A percentile compares a stretch with the other conserved stretches of the same genome.
phyloP scores from a whole-genome alignment of 129 eudicot species.

The Erigeron canadensis region DNA sequence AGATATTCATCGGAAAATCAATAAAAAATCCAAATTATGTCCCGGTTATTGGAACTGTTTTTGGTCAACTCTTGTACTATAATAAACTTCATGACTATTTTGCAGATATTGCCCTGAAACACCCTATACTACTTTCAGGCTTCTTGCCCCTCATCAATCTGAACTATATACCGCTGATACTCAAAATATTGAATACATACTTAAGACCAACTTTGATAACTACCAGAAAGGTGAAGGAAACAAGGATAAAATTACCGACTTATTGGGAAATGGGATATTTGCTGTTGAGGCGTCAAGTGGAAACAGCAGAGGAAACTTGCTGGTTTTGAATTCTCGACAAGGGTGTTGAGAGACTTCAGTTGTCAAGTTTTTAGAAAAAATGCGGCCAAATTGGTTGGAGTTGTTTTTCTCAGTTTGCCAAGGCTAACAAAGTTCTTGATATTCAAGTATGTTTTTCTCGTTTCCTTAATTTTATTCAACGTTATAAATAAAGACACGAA shows the following conservation, averaged over 20 bases:
- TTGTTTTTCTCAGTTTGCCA: slow-evolving; percentile 31
- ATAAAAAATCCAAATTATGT: slow-evolving; percentile 35
- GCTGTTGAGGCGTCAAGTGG: slow-evolving; percentile 72
- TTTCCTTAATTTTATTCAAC: neutral
- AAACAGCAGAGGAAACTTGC: slow-evolving; percentile 74
- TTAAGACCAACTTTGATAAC: slow-evolving; percentile 59
- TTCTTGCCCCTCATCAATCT: slow-evolving; percentile 50
- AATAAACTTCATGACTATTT: slow-evolving; percentile 50
- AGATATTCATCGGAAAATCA: slow-evolving; percentile 49
- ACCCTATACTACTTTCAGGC: slow-evolving; percentile 60
- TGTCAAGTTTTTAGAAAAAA: slow-evolving; percentile 51
- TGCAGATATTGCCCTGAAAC: slow-evolving; percentile 41
- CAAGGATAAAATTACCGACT: slow-evolving; percentile 42
- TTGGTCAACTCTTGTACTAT: slow-evolving; percentile 50
- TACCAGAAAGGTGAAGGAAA: slow-evolving; percentile 54
- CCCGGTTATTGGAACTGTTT: slow-evolving; percentile 64
- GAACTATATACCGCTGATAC: slow-evolving; percentile 57
- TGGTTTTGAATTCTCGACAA: slow-evolving; percentile 67
- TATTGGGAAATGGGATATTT: slow-evolving; percentile 72
- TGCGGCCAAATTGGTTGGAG: slow-evolving; percentile 46
- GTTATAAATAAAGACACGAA: too few relatives aligned
- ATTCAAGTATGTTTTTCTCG: slow-evolving; percentile 46
- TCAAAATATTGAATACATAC: slow-evolving; percentile 60
- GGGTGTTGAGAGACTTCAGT: slow-evolving; percentile 72
- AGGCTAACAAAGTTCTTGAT: slow-evolving; percentile 36